These are phyloP conservation scores for Scleroderma citrinum DNA, from an alignment of 768 basidiomycete genomes.

Conservation along the genomic window DNA sequence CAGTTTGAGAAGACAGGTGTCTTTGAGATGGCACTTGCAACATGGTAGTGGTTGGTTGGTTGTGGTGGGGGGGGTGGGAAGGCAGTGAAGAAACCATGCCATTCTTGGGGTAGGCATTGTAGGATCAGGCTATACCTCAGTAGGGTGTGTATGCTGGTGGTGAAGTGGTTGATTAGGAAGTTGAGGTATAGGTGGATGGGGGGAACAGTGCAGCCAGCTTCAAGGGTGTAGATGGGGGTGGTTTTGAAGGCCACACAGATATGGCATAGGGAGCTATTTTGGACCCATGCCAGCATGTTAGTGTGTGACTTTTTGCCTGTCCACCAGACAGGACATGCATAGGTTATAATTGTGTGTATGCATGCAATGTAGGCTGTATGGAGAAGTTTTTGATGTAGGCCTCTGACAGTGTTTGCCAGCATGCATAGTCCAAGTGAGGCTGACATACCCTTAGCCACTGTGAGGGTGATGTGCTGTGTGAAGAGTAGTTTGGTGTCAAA, in stretches of 20 bases:
- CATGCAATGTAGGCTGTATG: neutral
- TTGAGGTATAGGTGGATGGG: constrained; percentile 15
- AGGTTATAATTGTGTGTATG: neutral
- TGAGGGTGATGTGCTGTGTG: too few relatives aligned
- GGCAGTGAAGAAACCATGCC: neutral
- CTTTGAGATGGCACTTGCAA: too few relatives aligned
- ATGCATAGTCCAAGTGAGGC: constrained; percentile 13
- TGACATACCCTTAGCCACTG: too few relatives aligned
- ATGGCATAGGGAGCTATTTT: constrained; percentile 11
- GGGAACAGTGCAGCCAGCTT: constrained; percentile 29
- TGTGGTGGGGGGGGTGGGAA: too few relatives aligned
- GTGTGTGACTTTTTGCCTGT: neutral
- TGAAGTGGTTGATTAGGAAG: neutral
- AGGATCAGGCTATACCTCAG: neutral
- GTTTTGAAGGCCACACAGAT: constrained; percentile 32
- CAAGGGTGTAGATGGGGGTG: constrained; percentile 24
- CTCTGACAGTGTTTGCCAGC: constrained; percentile 29
- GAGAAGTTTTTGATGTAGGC: constrained; percentile 14
- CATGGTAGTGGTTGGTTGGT: too few relatives aligned
- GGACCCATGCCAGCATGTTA: neutral
- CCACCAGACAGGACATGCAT: neutral
- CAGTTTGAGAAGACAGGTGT: too few relatives aligned
- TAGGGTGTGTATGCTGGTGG: constrained; percentile 7
- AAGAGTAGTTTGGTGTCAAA: neutral
- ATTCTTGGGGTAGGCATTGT: neutral